Evolutionary conservation across 441 rosid species (phyloP), one percentile per base, ranked within the genome.

Genomic region (Lepidium campestre): DNA sequence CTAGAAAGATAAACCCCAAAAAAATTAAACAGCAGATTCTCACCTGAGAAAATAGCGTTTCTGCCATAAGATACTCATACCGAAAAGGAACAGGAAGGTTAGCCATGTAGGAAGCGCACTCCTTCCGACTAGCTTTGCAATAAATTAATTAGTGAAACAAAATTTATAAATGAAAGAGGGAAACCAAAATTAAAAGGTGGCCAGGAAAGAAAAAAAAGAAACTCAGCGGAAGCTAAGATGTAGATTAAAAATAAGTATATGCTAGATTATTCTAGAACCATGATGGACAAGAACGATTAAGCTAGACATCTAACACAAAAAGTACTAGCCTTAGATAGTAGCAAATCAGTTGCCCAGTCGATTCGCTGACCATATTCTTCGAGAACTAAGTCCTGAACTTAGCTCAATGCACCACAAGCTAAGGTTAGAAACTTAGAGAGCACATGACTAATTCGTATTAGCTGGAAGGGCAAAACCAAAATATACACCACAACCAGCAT

Each of bases 61-160:
- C 99, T 36, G 98, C 97, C 99, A 95, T 90, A 48, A 95, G 88
- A 83, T 90, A 92, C 85, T 95, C 99, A 0, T 95, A 95, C 59
- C 99, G 88, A 67, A 92, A 95, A 62, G 98, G 91, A 45, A 92
- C 99, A 34, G 99, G 96, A 65, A 95, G 86, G 77, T 88, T 83
- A 72, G 86, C 99, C 97, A 95, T 88, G 83, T 73, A 92, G 37
- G 92, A 86, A 50, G 96, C 96, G 63, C 99, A 95, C 85, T 95
- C 99, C 91, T 92, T 95, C 82, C 99, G 99, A 85, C 99, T 95
- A 85, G 85, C 73, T 85, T 89, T 86, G 89, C 94, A 84, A 73
- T 13, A 67, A 61, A 47, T 68, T 79, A 89, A 86, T 56, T 79
- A 83, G 82, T 77, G 84, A 82, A 79, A 49, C 79, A 63, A 74